phyloP scores from a whole-genome alignment of 1,284 basidiomycete genomes.

The Ceratobasidium theobromae region DNA sequence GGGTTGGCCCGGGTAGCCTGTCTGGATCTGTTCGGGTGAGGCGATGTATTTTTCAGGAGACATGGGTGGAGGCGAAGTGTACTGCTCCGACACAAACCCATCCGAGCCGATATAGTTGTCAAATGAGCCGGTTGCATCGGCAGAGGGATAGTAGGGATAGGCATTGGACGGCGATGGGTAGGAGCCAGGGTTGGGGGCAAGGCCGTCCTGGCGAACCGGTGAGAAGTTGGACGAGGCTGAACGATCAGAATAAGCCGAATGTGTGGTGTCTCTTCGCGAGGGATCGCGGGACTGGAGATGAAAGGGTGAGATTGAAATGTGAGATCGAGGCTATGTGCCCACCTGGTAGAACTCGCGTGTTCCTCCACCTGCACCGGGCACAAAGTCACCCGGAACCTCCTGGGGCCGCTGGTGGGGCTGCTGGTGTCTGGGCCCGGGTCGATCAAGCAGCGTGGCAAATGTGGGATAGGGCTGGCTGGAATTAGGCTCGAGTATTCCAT shows the following conservation, averaged over 20 bases:
- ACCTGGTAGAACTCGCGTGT: not conserved
- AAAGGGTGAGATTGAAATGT: not conserved
- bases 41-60: not conserved
- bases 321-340: not conserved
- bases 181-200: too few species aligned
- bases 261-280: too few species aligned
- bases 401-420: not conserved
- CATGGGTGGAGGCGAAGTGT: not conserved
- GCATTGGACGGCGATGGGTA: too few species aligned
- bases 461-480: not conserved
- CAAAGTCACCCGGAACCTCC: constrained; percentile 14
- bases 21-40: constrained; percentile 9
- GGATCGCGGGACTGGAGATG: not conserved
- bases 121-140: too few species aligned
- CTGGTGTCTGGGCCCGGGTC: not conserved
- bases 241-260: too few species aligned
- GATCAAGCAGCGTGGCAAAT: not conserved
- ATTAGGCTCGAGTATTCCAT: not conserved
- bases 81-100: constrained; percentile 7
- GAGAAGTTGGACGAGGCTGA: too few species aligned
- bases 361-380: not conserved
- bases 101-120: too few species aligned
- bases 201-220: too few species aligned
- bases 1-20: not conserved
- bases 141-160: too few species aligned